Conservation (phyloP, 225 moss, liverwort and hornwort species). For the Sphagnum tenellum region DNA sequence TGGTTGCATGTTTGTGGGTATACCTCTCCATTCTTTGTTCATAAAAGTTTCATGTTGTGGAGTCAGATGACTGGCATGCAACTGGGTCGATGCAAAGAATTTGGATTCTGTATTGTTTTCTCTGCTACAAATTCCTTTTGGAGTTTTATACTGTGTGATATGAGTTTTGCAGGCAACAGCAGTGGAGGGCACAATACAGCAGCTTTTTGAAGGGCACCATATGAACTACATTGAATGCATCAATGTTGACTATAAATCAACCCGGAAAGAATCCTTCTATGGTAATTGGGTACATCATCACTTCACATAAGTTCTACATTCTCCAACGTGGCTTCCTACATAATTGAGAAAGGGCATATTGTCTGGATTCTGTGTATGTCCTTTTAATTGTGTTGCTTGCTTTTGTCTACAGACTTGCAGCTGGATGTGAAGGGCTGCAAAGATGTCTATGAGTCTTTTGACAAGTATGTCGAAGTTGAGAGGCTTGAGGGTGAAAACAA, state of each 20-base stretch:
- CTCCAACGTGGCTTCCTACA: not conserved
- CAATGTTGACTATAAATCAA: slow-evolving; percentile 97
- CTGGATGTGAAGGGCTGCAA: slow-evolving; percentile 99
- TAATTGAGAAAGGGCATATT: not conserved
- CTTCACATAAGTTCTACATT: too few relatives aligned
- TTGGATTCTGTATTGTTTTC: not conserved
- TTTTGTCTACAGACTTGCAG: slow-evolving; percentile 70
- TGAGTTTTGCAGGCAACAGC: slow-evolving; percentile 71
- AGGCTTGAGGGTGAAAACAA: slow-evolving; percentile 97
- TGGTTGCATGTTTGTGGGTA: too few relatives aligned
- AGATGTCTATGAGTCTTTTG: slow-evolving; percentile 98
- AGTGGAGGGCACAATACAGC: slow-evolving; percentile 97
- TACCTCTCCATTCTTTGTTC: too few relatives aligned
- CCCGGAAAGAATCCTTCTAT: slow-evolving; percentile 98
- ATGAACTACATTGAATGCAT: slow-evolving; percentile 99
- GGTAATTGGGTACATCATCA: slow-evolving; percentile 27
- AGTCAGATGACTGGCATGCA: too few relatives aligned
- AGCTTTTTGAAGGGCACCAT: slow-evolving; percentile 98
- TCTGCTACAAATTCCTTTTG: not conserved
- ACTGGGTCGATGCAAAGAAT: too few relatives aligned
- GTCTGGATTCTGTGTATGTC: too few relatives aligned
- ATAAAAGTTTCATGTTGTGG: too few relatives aligned
- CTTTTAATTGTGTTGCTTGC: not conserved
- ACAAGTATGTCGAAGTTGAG: slow-evolving; percentile 99
- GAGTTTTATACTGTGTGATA: too few relatives aligned